Base-by-base conservation (phyloP, 495 filamentous ascomycete genomes). In the Mycothermus thermophilus region DNA sequence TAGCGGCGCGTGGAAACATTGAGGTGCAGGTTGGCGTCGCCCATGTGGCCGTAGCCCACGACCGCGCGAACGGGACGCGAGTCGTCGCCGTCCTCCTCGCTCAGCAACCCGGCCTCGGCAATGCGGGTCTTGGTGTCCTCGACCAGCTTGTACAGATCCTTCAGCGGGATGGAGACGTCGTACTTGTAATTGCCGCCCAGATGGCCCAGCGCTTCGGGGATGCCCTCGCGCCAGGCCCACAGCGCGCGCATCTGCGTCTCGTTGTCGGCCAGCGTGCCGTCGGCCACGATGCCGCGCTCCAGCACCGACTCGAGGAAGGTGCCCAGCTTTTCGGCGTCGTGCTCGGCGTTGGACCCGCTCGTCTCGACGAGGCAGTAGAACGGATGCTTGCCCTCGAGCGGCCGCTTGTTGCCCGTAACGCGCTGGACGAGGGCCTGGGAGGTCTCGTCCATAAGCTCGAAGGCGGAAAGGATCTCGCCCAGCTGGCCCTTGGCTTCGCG, bases 281-380 rank as follows among this genome's bases (percentile, higher is more conserved):
- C 92, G 8, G 66, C 60, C 8, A 96, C 80, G 29, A 88, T 81
- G 12, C 79, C 81, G 43, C 80, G 71, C 32, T 77, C 67, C 79
- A 96, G 83, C 42, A 95, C 76, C 46, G 81, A 65, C 54, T 95
- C 86, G n/a, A 97, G 67, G 60, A 95, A 94, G 1, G 54, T 54
- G 47, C 80, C 74, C 18, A 95, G 63, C 61, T 95, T 95, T 46
- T 75, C 83, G 49, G 71, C 71, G 53, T 97, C 90, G 54, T 97
- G 90, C 21, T 96, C 90, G 7, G 78, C 62, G 48, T 94, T 93
- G 22, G 83, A 92, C 19, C 90, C 90, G 48, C 82, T 92, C 4
- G 92, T 96, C 62, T 97, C 90, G 38, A 97, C 74, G 18, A 97
- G 66, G 52, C 87, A 93, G 64, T 96, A 96, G 63, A 96, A 97